Base-by-base conservation (phyloP, 352 stramenopile genomes). In the Globisporangium mamillatum region DNA sequence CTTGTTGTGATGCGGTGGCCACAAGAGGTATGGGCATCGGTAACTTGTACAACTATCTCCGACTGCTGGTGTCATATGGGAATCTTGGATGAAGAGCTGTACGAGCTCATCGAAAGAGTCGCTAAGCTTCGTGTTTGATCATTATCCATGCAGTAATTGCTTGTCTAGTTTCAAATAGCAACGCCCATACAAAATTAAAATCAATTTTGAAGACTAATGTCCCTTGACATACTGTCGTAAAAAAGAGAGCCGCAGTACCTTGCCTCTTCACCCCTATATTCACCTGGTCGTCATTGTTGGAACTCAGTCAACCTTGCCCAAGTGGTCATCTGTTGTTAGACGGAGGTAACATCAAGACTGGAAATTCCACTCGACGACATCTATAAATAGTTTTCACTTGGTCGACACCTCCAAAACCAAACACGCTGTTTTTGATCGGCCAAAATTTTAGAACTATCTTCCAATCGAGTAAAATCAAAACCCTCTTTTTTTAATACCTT, bases 201-300 rank as follows among this genome's bases (percentile, higher is more conserved):
- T 55, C 48, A 20, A 55, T 55, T 55, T 27, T 55, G 48, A 55
- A 55, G 48, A 55, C 48, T 55, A 55, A 55, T 55, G 48, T 55
- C 48, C 20, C 46, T 53, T 53, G 14, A 18, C 46, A 53, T 24
- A 53, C n/a, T 34, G 8, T 54, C 48, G 48, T 54, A 54, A 56
- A 56, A 24, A 24, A 24, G 22, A 24, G 22, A 24, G 22, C 22
- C 22, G 22, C 22, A 24, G 22, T 24, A 24, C 22, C 22, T 24
- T 24, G 22, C 50, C 50, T 56, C 50, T 56, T 24, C 22, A 24
- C 22, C 0, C 22, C 22, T 24, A 24, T 24, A 24, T 24, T 24
- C 22, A 24, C 22, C 22, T 24, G 22, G 22, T 24, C 22, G 22
- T 24, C 22, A 24, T 24, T 24, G 22, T 24, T 24, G 22, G 22